Evolutionary conservation across 306 rosid genomes (phyloP).

Genomic region (Purshia tridentata): DNA sequence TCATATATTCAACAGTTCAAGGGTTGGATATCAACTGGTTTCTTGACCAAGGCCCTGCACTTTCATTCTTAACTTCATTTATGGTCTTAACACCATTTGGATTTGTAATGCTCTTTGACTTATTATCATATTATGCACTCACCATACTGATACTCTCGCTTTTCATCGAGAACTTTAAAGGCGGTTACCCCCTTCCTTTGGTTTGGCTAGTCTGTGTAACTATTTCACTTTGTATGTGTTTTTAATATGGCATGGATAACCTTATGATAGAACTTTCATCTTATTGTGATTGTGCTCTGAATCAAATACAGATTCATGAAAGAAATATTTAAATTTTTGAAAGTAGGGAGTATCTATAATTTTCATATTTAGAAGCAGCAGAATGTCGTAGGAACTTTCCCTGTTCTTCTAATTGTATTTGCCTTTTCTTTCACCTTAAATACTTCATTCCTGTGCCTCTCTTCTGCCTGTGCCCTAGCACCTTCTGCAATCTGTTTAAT

Average conservation of each 20-base stretch:
- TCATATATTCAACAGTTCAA: background rate
- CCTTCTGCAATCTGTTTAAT: conserved; percentile 45
- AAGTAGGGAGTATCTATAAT: background rate
- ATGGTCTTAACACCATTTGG: background rate
- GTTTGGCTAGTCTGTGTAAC: too few species aligned
- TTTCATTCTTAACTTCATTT: background rate
- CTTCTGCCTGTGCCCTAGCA: conserved; percentile 57
- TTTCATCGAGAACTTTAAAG: too few species aligned
- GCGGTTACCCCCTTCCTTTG: too few species aligned
- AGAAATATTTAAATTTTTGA: conserved; percentile 26
- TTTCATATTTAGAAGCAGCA: conserved; percentile 53
- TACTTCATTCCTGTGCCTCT: conserved; percentile 38
- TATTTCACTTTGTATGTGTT: background rate
- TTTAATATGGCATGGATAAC: background rate
- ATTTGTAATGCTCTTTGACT: too few species aligned
- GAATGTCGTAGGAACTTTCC: conserved; percentile 45
- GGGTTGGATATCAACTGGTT: background rate
- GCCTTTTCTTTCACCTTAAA: conserved; percentile 54
- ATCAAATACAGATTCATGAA: conserved; percentile 14
- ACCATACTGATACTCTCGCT: too few species aligned
- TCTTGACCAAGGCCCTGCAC: too few species aligned
- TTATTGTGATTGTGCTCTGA: conserved; percentile 14
- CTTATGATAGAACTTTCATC: conserved; percentile 2
- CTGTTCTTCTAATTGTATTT: conserved; percentile 51
- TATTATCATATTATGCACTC: too few species aligned